A percentile compares a stretch with the other conserved stretches of the same genome.
Evolutionary conservation across 345 rosid species (phyloP).

Genomic region (Microthlaspi erraticum): DNA sequence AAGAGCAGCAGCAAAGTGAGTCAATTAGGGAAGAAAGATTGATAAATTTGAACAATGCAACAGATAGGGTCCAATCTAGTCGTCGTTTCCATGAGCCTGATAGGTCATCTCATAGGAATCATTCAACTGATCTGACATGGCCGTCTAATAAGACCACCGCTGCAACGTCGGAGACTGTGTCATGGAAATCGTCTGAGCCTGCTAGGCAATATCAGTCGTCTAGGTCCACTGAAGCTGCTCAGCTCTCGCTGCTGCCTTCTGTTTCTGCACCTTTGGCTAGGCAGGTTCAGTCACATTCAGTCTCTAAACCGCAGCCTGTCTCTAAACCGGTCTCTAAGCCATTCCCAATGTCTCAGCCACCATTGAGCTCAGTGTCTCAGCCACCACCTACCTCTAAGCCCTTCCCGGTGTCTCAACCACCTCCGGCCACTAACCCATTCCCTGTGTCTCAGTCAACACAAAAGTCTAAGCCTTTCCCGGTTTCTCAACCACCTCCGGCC

Average conservation of each 20-base stretch:
- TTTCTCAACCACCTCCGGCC: background rate
- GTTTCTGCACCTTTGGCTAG: conserved; percentile 9
- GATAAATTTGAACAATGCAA: conserved; percentile 41
- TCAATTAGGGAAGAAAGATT: conserved; percentile 28
- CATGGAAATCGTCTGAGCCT: conserved; percentile 29
- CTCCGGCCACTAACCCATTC: background rate
- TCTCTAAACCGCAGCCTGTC: conserved; percentile 40
- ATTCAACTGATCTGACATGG: conserved; percentile 36
- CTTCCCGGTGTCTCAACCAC: background rate
- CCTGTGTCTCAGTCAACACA: background rate
- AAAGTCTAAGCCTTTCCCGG: background rate
- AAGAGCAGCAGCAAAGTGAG: conserved; percentile 42
- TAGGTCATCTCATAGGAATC: conserved; percentile 32
- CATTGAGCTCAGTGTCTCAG: conserved; percentile 7
- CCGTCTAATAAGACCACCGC: conserved; percentile 31
- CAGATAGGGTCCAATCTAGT: conserved; percentile 42
- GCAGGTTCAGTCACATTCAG: conserved; percentile 9
- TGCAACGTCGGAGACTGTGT: conserved; percentile 12
- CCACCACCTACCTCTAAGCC: background rate
- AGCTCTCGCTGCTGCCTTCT: conserved; percentile 30
- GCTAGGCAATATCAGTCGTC: conserved; percentile 31
- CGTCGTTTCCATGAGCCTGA: conserved; percentile 40
- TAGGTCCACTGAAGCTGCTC: conserved; percentile 39
- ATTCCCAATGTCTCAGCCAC: conserved; percentile 7
- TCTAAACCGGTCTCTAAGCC: conserved; percentile 17